phyloP scores from a whole-genome alignment of 2,329 filamentous ascomycete species.

The Arthrobotrys iridis region DNA sequence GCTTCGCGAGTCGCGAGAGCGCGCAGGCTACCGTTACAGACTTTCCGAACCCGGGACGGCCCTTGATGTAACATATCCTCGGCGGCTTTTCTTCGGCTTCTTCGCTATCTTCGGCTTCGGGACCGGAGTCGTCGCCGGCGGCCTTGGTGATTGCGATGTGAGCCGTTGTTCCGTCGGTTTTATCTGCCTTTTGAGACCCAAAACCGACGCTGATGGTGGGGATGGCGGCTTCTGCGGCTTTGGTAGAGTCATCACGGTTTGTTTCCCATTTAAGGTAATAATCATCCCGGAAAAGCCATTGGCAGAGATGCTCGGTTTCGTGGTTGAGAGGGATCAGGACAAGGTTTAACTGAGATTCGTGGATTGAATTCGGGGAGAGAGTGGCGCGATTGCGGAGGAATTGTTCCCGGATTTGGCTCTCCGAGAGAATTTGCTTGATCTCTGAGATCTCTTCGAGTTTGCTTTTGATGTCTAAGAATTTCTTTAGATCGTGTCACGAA shows the following conservation, averaged over 20 bases:
- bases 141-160: background rate
- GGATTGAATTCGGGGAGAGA: conserved; percentile 25
- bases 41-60: conserved; percentile 44
- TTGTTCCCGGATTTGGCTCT: conserved; percentile 34
- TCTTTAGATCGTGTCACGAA: background rate
- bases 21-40: conserved; percentile 50
- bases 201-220: background rate
- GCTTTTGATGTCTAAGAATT: conserved; percentile 37
- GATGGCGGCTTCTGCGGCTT: background rate
- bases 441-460: conserved; percentile 49
- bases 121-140: background rate
- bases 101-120: background rate
- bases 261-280: conserved; percentile 40
- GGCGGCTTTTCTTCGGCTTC: conserved; percentile 29
- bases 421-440: conserved; percentile 46
- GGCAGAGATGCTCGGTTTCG: conserved; percentile 43
- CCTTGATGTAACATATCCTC: conserved; percentile 49
- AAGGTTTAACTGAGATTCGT: conserved; percentile 38
- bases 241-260: background rate
- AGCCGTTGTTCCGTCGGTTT: background rate
- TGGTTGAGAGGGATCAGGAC: conserved; percentile 42
- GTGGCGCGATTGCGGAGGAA: conserved; percentile 29
- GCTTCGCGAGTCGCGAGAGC: conserved; percentile 30
- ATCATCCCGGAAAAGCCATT: conserved; percentile 47
- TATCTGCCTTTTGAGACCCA: background rate